Evolutionary conservation across 352 stramenopile species (phyloP).

Genomic region (Phytophthora ohioensis): DNA sequence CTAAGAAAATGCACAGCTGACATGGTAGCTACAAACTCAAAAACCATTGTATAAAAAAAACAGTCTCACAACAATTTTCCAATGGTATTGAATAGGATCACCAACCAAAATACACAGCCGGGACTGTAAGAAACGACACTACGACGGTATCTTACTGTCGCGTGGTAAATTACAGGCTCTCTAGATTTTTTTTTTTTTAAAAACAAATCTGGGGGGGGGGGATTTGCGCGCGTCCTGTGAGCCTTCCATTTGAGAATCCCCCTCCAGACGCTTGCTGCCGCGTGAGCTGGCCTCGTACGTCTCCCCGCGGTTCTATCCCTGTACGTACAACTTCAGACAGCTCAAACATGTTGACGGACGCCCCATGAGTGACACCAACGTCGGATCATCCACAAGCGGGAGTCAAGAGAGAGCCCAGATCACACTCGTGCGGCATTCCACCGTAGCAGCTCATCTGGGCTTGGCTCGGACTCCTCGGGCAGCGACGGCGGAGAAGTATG

Average conservation of each 20-base stretch:
- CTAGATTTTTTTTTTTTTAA: neutral
- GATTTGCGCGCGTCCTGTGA: too few relatives aligned
- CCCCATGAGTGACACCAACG: neutral
- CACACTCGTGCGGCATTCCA: neutral
- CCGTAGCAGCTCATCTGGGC: neutral
- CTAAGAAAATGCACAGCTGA: too few relatives aligned
- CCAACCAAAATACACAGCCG: neutral
- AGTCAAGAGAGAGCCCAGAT: neutral
- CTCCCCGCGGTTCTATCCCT: too few relatives aligned
- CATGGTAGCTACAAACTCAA: too few relatives aligned
- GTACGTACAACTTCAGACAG: too few relatives aligned
- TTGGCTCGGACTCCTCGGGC: constrained; percentile 4
- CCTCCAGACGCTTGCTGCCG: too few relatives aligned
- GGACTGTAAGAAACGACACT: neutral
- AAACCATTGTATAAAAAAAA: too few relatives aligned
- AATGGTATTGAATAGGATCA: neutral
- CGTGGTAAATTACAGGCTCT: neutral
- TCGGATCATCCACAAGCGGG: too few relatives aligned
- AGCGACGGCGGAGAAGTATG: neutral
- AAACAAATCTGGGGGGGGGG: too few relatives aligned
- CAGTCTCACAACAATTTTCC: neutral
- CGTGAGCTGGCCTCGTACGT: too few relatives aligned
- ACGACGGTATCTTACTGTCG: neutral
- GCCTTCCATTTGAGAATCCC: too few relatives aligned
- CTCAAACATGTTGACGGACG: too few relatives aligned